These are phyloP conservation scores for Cicer bijugum DNA, from an alignment of 306 rosid genomes.

Conservation along the genomic window DNA sequence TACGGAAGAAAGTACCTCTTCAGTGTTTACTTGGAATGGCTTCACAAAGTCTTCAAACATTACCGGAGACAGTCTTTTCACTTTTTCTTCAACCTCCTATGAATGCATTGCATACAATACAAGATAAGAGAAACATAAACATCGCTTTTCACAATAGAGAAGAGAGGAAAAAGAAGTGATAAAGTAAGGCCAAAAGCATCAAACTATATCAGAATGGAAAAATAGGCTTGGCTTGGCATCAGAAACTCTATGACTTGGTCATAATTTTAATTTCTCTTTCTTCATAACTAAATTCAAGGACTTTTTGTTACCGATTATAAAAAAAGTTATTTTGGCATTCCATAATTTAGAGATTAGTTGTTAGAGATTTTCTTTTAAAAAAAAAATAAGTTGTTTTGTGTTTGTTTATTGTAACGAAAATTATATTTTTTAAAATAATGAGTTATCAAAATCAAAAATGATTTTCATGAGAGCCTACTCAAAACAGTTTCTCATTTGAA, in stretches of 20 bases:
- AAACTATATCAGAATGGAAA: constrained; percentile 3
- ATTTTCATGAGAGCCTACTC: too few species aligned
- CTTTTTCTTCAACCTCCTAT: constrained; percentile 85
- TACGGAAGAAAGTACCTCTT: constrained; percentile 60
- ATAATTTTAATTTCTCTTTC: constrained; percentile 4
- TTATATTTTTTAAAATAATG: too few species aligned
- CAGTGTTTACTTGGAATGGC: constrained; percentile 82
- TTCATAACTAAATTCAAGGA: neutral
- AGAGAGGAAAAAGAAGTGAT: constrained; percentile 7
- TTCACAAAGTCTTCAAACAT: constrained; percentile 86
- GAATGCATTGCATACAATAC: neutral
- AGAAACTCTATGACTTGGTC: neutral
- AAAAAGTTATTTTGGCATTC: too few species aligned
- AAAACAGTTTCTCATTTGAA: too few species aligned
- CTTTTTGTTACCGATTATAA: too few species aligned
- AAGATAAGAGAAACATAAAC: constrained; percentile 21
- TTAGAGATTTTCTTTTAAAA: too few species aligned
- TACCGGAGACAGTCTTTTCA: constrained; percentile 73
- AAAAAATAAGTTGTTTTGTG: too few species aligned
- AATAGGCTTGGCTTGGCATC: constrained; percentile 14
- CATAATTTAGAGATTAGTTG: too few species aligned
- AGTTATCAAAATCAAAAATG: too few species aligned
- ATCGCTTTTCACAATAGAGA: constrained; percentile 22
- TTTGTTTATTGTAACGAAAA: too few species aligned
- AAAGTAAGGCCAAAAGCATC: constrained; percentile 8